Evolutionary conservation across 352 stramenopile species (phyloP).

Genomic region (Elongisporangium senticosum): DNA sequence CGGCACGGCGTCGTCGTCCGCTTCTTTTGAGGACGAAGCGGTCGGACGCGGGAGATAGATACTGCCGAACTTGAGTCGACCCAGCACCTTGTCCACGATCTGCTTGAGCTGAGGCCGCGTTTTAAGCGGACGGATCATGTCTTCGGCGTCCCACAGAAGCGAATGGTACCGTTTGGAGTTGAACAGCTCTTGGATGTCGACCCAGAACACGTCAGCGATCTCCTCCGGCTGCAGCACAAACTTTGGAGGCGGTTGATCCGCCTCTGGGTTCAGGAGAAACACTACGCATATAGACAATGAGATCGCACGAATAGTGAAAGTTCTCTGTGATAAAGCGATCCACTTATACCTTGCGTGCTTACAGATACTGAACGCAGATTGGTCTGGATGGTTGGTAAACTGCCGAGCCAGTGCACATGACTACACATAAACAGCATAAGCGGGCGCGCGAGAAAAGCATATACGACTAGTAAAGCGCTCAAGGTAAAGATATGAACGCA

Average conservation of each 20-base stretch:
- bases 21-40: conserved; percentile 8
- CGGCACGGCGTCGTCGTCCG: conserved; percentile 33
- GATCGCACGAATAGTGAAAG: not conserved
- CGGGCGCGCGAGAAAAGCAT: not conserved
- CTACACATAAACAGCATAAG: conserved; percentile 17
- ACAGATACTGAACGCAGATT: conserved; percentile 60
- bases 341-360: conserved; percentile 50
- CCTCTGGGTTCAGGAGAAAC: conserved; percentile 59
- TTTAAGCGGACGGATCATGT: conserved; percentile 40
- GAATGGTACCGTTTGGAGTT: conserved; percentile 46
- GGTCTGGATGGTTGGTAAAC: conserved; percentile 49
- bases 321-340: not conserved
- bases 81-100: conserved; percentile 30
- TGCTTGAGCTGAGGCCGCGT: conserved; percentile 25
- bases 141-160: conserved; percentile 52
- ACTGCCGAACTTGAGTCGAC: conserved; percentile 55
- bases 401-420: conserved; percentile 63
- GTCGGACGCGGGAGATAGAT: conserved; percentile 72
- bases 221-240: conserved; percentile 55
- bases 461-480: not conserved
- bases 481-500: conserved; percentile 22
- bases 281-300: conserved; percentile 23
- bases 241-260: conserved; percentile 38
- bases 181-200: conserved; percentile 75
- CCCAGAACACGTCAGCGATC: conserved; percentile 78